These are phyloP conservation scores for Bruguiera parviflora DNA, from an alignment of 345 rosid species.

Conservation along the genomic window DNA sequence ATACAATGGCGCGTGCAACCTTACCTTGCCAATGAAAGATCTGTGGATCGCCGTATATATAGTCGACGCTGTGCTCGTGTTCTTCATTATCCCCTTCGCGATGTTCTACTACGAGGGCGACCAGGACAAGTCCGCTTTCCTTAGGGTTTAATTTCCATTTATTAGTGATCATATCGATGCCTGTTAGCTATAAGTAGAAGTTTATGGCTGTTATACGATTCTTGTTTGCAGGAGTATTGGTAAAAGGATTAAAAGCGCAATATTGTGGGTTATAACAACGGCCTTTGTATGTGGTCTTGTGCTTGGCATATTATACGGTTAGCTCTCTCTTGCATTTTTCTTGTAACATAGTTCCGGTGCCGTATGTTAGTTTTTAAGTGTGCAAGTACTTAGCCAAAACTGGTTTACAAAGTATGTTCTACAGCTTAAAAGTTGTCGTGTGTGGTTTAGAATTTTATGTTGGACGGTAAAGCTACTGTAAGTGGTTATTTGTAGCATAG, in stretches of 20 bases:
- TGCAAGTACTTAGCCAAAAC: not conserved
- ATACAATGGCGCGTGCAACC: constrained; percentile 89
- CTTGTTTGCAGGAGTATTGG: constrained; percentile 57
- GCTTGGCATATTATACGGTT: constrained; percentile 95
- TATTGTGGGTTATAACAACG: constrained; percentile 74
- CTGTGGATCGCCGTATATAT: constrained; percentile 94
- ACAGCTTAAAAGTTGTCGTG: no score
- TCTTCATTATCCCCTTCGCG: constrained; percentile 92
- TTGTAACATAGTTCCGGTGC: not conserved
- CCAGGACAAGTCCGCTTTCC: constrained; percentile 83
- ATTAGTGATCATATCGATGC: not conserved
- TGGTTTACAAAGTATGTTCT: not conserved
- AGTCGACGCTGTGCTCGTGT: constrained; percentile 78
- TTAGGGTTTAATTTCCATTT: constrained; percentile 4
- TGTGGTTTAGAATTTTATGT: no score
- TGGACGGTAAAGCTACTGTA: not conserved
- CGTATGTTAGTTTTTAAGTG: not conserved
- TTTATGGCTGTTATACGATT: not conserved
- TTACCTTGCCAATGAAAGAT: constrained; percentile 94
- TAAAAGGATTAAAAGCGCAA: constrained; percentile 77
- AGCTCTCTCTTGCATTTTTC: constrained; percentile 17
- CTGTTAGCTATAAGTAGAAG: not conserved
- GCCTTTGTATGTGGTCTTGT: constrained; percentile 75
- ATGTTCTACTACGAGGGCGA: constrained; percentile 99
- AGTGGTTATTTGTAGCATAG: not conserved